Conservation (phyloP, 2,329 filamentous ascomycete species). For the Conoideocrella luteorostrata region DNA sequence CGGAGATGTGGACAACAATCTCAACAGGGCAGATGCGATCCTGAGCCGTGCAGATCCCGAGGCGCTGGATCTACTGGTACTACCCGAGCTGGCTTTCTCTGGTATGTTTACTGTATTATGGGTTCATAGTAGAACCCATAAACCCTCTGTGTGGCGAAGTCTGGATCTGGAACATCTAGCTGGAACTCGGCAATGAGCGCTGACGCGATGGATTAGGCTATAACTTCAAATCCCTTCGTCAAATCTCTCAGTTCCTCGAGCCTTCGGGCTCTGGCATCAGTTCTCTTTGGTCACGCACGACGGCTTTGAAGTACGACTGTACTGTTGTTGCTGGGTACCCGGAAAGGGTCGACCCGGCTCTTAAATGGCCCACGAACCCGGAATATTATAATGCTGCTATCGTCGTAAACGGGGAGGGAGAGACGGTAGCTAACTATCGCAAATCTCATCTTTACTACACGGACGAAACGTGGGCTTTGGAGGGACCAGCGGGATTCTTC, state of each 20-base stretch:
- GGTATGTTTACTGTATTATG: too few relatives aligned
- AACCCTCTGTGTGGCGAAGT: too few relatives aligned
- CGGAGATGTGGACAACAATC: slow-evolving; percentile 63
- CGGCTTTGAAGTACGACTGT: slow-evolving; percentile 60
- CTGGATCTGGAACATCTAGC: too few relatives aligned
- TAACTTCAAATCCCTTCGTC: slow-evolving; percentile 64
- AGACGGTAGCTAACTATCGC: slow-evolving; percentile 53
- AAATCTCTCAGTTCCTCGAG: slow-evolving; percentile 66
- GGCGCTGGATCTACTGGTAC: slow-evolving; percentile 62
- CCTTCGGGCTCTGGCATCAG: slow-evolving; percentile 57
- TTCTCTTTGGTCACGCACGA: slow-evolving; percentile 63
- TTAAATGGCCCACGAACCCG: slow-evolving; percentile 44
- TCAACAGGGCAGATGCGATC: slow-evolving; percentile 60
- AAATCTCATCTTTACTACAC: slow-evolving; percentile 54
- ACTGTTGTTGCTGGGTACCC: slow-evolving; percentile 68
- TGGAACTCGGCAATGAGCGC: too few relatives aligned
- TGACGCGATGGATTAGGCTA: slow-evolving; percentile 49
- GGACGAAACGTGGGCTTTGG: slow-evolving; percentile 56
- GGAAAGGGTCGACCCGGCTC: slow-evolving; percentile 51
- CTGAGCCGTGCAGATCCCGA: slow-evolving; percentile 45
- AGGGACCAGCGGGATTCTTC: slow-evolving; percentile 47
- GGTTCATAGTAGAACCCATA: too few relatives aligned
- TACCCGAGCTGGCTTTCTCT: slow-evolving; percentile 72
- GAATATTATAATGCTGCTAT: slow-evolving; percentile 52
- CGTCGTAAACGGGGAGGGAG: slow-evolving; percentile 50